These are phyloP conservation scores for Gardenia jasminoides DNA, from an alignment of 257 asterid genomes.

Conservation along the genomic window DNA sequence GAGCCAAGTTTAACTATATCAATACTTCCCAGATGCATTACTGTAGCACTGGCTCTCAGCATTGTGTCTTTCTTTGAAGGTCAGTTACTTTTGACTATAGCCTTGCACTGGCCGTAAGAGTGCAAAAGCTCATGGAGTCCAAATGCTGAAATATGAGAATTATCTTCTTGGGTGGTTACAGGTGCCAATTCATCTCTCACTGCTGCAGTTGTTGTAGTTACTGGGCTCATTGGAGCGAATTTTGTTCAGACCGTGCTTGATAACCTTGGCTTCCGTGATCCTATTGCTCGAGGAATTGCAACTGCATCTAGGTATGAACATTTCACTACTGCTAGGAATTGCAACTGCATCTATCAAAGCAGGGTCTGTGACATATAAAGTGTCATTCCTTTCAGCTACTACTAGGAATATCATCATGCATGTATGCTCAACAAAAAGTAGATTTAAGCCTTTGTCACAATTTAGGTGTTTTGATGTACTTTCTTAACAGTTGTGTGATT, in stretches of 20 bases:
- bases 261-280: conserved; percentile 80
- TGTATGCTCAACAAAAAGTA: neutral
- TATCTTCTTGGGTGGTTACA: conserved; percentile 27
- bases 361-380: conserved; percentile 27
- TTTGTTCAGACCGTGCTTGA: conserved; percentile 84
- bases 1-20: conserved; percentile 75
- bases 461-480: too few species aligned
- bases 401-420: neutral
- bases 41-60: conserved; percentile 99
- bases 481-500: neutral
- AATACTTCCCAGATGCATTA: conserved; percentile 94
- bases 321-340: conserved; percentile 57
- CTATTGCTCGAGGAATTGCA: conserved; percentile 97
- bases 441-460: neutral
- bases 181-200: conserved; percentile 97
- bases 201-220: conserved; percentile 93
- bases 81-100: conserved; percentile 13
- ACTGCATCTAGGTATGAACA: conserved; percentile 86
- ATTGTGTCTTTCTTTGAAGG: conserved; percentile 93
- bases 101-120: neutral
- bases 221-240: conserved; percentile 94
- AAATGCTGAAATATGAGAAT: neutral
- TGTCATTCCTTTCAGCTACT: neutral
- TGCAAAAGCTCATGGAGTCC: neutral
- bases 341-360: conserved; percentile 99